Percentiles rank a stretch among this genome's conserved stretches.
Conservation (phyloP, 2,329 filamentous ascomycete species). For the Penicillium sp. region DNA sequence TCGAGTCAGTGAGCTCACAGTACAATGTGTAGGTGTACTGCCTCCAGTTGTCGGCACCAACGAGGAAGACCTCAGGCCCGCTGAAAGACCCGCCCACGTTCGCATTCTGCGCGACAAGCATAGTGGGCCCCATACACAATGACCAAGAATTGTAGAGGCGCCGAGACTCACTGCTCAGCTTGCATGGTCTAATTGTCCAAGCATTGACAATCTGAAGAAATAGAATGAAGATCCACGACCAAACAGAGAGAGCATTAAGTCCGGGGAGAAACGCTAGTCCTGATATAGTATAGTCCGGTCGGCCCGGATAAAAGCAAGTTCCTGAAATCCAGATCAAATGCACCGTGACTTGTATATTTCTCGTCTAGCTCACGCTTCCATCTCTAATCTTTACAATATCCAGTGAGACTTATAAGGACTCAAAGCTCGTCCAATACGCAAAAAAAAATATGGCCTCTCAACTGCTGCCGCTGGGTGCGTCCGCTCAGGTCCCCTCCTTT, state of each 20-base stretch:
- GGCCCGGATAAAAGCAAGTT: slow-evolving; percentile 15
- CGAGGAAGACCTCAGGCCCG: slow-evolving; percentile 19
- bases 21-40: not conserved
- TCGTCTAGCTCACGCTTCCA: not conserved
- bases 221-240: not conserved
- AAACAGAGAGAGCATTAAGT: not conserved
- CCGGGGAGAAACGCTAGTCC: slow-evolving; percentile 8
- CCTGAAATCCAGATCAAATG: slow-evolving; percentile 11
- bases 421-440: not conserved
- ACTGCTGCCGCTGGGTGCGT: slow-evolving; percentile 68
- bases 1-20: not conserved
- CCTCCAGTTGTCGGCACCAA: slow-evolving; percentile 4
- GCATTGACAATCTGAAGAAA: not conserved
- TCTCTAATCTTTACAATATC: not conserved
- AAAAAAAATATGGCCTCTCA: slow-evolving; percentile 64
- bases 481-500: slow-evolving; percentile 5
- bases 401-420: not conserved
- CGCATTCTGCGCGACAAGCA: slow-evolving; percentile 25
- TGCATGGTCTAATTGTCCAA: not conserved
- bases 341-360: not conserved
- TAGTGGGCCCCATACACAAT: slow-evolving; percentile 11
- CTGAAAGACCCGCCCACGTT: slow-evolving; percentile 17
- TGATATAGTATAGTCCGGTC: slow-evolving; percentile 3
- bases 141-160: not conserved
- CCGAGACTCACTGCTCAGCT: not conserved